Evolutionary conservation across 306 rosid species (phyloP).

Genomic region (Alnus glutinosa): DNA sequence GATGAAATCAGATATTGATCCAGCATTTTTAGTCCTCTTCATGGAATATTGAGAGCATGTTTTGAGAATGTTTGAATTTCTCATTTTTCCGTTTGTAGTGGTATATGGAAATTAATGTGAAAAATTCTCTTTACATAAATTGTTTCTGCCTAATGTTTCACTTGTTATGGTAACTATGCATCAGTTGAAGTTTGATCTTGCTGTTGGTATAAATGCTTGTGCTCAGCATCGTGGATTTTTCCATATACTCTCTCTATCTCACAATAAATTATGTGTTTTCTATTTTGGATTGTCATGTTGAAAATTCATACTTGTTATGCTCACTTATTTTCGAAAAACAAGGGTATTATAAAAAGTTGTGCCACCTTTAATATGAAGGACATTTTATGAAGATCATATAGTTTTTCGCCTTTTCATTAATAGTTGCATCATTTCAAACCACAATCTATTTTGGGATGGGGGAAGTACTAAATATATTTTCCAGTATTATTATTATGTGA

Average conservation of each 20-base stretch:
- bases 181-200: not conserved
- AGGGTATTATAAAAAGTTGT: not conserved
- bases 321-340: not conserved
- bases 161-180: not conserved
- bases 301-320: not conserved
- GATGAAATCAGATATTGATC: too few relatives aligned
- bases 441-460: not conserved
- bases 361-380: not conserved
- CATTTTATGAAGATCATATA: not conserved
- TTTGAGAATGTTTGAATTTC: too few relatives aligned
- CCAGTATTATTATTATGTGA: not conserved
- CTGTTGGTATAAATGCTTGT: not conserved
- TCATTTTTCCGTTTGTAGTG: too few relatives aligned
- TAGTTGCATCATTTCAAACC: not conserved
- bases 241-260: not conserved
- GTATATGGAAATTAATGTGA: too few relatives aligned
- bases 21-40: too few relatives aligned
- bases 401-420: not conserved
- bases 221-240: not conserved
- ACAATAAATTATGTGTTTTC: not conserved
- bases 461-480: not conserved
- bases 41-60: too few relatives aligned
- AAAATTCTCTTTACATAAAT: too few relatives aligned
- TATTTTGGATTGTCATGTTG: not conserved
- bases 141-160: too few relatives aligned